Evolutionary conservation across 2,329 filamentous ascomycete genomes (phyloP).

Genomic region (Escovopsis sp.): DNA sequence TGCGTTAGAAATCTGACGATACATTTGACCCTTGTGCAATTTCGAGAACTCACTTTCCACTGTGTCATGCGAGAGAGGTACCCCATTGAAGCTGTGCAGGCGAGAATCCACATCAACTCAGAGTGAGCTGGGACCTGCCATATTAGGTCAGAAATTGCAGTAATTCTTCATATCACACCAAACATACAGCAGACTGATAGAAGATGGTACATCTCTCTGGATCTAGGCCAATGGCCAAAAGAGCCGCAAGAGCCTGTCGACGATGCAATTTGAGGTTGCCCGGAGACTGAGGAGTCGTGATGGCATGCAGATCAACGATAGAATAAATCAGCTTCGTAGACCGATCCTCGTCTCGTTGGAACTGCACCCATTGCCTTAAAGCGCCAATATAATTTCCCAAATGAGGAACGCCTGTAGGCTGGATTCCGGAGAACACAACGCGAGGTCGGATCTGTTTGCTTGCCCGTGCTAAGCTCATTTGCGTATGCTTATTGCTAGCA

Average conservation of each 20-base stretch:
- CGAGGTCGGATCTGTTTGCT: conserved; percentile 9
- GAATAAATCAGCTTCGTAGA: conserved; percentile 59
- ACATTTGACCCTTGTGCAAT: not conserved
- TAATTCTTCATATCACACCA: not conserved
- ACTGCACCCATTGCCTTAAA: conserved; percentile 66
- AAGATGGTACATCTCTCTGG: conserved; percentile 67
- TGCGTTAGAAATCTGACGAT: not conserved
- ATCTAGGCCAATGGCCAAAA: conserved; percentile 73
- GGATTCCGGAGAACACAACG: conserved; percentile 87
- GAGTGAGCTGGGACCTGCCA: conserved; percentile 59
- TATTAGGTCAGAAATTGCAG: not conserved
- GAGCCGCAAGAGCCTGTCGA: conserved; percentile 59
- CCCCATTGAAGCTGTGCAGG: conserved; percentile 79
- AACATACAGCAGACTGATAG: conserved; percentile 57
- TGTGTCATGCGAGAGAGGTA: conserved; percentile 98
- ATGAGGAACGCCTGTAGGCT: conserved; percentile 88
- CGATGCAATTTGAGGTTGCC: conserved; percentile 46
- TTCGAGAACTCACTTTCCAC: conserved; percentile 58
- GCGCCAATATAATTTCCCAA: conserved; percentile 92
- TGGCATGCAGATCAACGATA: conserved; percentile 85
- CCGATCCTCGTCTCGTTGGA: conserved; percentile 48
- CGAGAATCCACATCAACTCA: conserved; percentile 94
- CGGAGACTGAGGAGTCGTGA: conserved; percentile 61
- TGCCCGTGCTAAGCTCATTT: not conserved
- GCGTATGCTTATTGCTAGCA: no score